phyloP scores from a whole-genome alignment of 495 filamentous ascomycete species.

The Neurospora sp. region DNA sequence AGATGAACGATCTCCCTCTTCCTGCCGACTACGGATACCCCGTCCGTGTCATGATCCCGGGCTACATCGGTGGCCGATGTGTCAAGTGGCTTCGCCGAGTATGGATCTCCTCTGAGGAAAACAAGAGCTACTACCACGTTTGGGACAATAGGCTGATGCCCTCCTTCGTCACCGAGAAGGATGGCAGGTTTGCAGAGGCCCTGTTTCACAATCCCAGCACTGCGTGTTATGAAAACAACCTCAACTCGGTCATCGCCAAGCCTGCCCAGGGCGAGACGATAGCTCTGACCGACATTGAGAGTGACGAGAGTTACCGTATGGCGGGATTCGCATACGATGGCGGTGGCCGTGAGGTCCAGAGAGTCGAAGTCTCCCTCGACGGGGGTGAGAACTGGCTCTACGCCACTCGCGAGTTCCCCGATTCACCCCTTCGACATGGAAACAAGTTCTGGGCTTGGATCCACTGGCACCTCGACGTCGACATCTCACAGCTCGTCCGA shows the following conservation, averaged over 20 bases:
- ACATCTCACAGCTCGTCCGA: conserved; percentile 1
- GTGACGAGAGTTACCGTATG: background rate
- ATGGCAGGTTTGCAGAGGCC: conserved; percentile 1
- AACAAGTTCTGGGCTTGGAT: conserved; percentile 11
- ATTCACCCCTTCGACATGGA: conserved; percentile 5
- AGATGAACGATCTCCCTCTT: conserved; percentile 12
- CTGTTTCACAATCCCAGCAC: conserved; percentile 7
- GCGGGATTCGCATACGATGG: conserved; percentile 7
- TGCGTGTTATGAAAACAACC: background rate
- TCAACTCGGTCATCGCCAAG: conserved; percentile 3
- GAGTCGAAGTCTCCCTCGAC: conserved; percentile 7
- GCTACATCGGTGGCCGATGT: conserved; percentile 6
- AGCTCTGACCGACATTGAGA: background rate
- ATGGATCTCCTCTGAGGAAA: conserved; percentile 4
- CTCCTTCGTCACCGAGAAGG: conserved; percentile 1
- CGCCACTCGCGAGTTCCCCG: conserved; percentile 1
- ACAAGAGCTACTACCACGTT: conserved; percentile 7
- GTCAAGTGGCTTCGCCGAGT: conserved; percentile 12
- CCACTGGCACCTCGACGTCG: conserved; percentile 7
- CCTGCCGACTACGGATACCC: conserved; percentile 13
- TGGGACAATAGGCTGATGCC: conserved; percentile 9
- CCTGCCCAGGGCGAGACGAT: conserved; percentile 5
- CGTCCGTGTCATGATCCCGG: conserved; percentile 8
- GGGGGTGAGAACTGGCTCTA: background rate
- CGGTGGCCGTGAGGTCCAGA: conserved; percentile 6